These are phyloP conservation scores for Rhodamnia argentea DNA, from an alignment of 345 rosid species.

Conservation along the genomic window DNA sequence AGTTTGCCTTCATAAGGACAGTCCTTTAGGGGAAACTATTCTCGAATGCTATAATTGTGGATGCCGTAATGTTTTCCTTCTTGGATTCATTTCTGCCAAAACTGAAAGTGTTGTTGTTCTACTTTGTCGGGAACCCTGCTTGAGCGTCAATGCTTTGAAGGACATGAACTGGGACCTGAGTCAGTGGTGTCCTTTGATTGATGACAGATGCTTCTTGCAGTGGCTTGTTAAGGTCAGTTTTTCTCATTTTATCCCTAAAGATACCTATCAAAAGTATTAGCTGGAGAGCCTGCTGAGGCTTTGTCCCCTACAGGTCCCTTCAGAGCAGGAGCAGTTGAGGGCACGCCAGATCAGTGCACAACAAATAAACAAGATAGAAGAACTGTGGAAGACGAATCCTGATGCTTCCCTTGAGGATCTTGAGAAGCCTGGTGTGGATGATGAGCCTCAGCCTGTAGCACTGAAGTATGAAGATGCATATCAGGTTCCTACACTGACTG, in stretches of 20 bases:
- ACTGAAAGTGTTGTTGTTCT: constrained; percentile 99
- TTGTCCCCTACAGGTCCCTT: constrained; percentile 60
- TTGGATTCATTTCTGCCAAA: constrained; percentile 96
- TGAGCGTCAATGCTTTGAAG: constrained; percentile 94
- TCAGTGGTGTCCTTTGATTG: constrained; percentile 99
- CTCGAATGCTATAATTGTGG: constrained; percentile 99
- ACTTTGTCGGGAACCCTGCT: constrained; percentile 97
- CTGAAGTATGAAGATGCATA: constrained; percentile 98
- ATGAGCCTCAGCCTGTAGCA: constrained; percentile 96
- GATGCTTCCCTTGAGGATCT: constrained; percentile 99
- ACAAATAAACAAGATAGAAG: constrained; percentile 98
- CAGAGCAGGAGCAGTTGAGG: constrained; percentile 98
- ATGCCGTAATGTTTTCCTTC: constrained; percentile 96
- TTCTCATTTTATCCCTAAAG: not conserved
- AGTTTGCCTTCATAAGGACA: constrained; percentile 99
- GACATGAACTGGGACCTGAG: constrained; percentile 99
- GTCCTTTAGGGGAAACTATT: constrained; percentile 98
- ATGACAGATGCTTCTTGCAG: constrained; percentile 95
- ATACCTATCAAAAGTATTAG: not conserved
- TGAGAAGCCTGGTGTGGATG: constrained; percentile 99
- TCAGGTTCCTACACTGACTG: constrained; percentile 41
- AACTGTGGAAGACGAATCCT: constrained; percentile 97
- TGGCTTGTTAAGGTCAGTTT: constrained; percentile 96
- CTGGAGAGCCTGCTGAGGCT: constrained; percentile 6
- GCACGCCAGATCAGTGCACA: constrained; percentile 99